Evolutionary conservation across 2,329 filamentous ascomycete genomes (phyloP).

Genomic region (Hymenotorrendiella dingleyae): DNA sequence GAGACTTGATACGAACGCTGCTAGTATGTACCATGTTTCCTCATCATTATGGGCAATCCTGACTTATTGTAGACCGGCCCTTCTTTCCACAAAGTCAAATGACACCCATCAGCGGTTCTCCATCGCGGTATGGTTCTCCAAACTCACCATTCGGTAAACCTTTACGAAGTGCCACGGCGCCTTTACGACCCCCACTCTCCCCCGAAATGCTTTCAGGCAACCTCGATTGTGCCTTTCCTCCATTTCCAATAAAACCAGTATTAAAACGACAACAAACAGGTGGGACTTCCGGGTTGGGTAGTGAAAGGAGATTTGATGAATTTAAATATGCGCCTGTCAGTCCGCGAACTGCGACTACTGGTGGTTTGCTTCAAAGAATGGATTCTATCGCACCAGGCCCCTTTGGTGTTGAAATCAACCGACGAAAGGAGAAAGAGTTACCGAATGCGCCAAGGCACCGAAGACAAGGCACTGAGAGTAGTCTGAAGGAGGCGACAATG

Average conservation of each 20-base stretch:
- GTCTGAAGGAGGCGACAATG: slow-evolving; percentile 14
- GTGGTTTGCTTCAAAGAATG: slow-evolving; percentile 53
- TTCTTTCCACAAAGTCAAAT: slow-evolving; percentile 52
- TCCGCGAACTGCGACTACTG: slow-evolving; percentile 37
- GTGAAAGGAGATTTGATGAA: slow-evolving; percentile 23
- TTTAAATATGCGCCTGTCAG: slow-evolving; percentile 44
- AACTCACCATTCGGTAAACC: slow-evolving; percentile 34
- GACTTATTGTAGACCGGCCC: slow-evolving; percentile 43
- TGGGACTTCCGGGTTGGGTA: slow-evolving; percentile 10
- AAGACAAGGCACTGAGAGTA: slow-evolving; percentile 18
- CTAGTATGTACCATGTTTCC: slow-evolving; percentile 39
- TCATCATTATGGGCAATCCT: slow-evolving; percentile 24
- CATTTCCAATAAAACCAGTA: slow-evolving; percentile 39
- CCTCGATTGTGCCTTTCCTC: slow-evolving; percentile 47
- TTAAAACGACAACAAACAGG: slow-evolving; percentile 9
- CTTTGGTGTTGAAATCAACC: slow-evolving; percentile 51
- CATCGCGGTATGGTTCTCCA: slow-evolving; percentile 54
- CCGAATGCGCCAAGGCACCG: slow-evolving; percentile 26
- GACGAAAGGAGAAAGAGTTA: slow-evolving; percentile 28
- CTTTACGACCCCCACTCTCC: slow-evolving; percentile 36
- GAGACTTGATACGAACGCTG: slow-evolving; percentile 45
- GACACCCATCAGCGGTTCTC: slow-evolving; percentile 57
- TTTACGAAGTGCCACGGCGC: slow-evolving; percentile 34
- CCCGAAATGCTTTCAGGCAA: slow-evolving; percentile 37
- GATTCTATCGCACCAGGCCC: slow-evolving; percentile 61